These are phyloP conservation scores for Lumnitzera racemosa DNA, from an alignment of 345 rosid genomes.

Conservation along the genomic window DNA sequence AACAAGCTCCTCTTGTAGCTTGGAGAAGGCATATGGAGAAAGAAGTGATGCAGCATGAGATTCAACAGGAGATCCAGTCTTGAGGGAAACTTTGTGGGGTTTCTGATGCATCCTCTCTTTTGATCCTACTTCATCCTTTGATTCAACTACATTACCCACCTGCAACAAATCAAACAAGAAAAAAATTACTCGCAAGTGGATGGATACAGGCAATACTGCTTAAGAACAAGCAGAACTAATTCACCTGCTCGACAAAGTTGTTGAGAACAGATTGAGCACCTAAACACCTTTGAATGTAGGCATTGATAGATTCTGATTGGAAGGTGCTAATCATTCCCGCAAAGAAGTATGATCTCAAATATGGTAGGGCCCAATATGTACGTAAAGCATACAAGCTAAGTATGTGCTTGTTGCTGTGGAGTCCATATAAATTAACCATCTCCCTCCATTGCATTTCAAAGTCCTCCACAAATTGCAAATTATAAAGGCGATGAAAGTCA, in stretches of 20 bases:
- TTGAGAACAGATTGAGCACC: conserved; percentile 37
- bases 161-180: conserved; percentile 4
- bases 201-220: background rate
- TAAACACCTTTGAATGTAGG: conserved; percentile 33
- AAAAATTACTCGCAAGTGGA: background rate
- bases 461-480: conserved; percentile 26
- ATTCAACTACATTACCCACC: conserved; percentile 39
- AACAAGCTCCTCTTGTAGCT: conserved; percentile 56
- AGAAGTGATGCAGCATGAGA: conserved; percentile 49
- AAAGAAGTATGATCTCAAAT: conserved; percentile 43
- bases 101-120: conserved; percentile 34
- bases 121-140: conserved; percentile 21
- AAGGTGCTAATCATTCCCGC: conserved; percentile 34
- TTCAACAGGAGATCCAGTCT: conserved; percentile 62
- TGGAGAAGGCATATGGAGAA: conserved; percentile 45
- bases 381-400: conserved; percentile 42
- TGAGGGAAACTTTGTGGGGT: conserved; percentile 29
- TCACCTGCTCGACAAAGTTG: conserved; percentile 37
- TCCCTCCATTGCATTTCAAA: conserved; percentile 50
- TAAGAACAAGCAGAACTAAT: background rate
- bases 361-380: conserved; percentile 47
- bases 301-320: conserved; percentile 29
- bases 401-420: conserved; percentile 42
- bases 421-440: conserved; percentile 36
- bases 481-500: conserved; percentile 37